A percentile compares a stretch with the other conserved stretches of the same genome.
Evolutionary conservation across 192 early-diverging fungal genomes (phyloP).

Genomic region (Backusella psychrophila): DNA sequence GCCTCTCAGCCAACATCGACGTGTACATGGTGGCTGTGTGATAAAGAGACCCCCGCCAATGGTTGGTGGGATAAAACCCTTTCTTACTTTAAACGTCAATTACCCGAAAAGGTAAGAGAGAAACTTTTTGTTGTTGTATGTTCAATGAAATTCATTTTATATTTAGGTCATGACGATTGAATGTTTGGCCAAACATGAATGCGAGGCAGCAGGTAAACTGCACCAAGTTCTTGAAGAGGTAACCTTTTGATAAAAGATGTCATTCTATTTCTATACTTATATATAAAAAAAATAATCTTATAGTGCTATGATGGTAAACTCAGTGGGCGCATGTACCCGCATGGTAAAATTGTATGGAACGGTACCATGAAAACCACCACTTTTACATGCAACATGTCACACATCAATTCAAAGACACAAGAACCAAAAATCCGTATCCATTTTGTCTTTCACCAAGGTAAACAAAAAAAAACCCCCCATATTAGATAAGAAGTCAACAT

Average conservation of each 20-base stretch:
- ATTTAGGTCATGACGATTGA: conserved; percentile 7
- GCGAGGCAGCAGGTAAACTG: conserved; percentile 23
- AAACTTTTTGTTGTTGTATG: too few relatives aligned
- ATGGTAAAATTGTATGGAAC: conserved; percentile 22
- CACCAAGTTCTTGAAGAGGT: conserved; percentile 29
- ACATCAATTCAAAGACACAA: background rate
- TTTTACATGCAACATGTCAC: conserved; percentile 6
- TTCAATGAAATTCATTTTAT: too few relatives aligned
- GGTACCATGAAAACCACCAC: conserved; percentile 5
- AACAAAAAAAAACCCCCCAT: too few relatives aligned
- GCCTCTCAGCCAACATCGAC: background rate
- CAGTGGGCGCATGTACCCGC: conserved; percentile 17
- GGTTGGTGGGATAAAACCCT: conserved; percentile 1
- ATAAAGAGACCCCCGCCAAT: background rate
- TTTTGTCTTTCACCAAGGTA: background rate
- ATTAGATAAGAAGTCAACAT: background rate
- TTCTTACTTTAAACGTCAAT: background rate
- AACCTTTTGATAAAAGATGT: background rate
- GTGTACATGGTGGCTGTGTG: background rate
- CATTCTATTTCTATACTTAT: too few relatives aligned
- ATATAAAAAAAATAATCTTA: too few relatives aligned
- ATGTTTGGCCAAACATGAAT: conserved; percentile 15
- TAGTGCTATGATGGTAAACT: conserved; percentile 25
- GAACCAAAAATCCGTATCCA: conserved; percentile 3
- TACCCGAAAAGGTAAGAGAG: background rate